Evolutionary conservation across 208 protist species (phyloP).

Genomic region (Crithidia thermophila): DNA sequence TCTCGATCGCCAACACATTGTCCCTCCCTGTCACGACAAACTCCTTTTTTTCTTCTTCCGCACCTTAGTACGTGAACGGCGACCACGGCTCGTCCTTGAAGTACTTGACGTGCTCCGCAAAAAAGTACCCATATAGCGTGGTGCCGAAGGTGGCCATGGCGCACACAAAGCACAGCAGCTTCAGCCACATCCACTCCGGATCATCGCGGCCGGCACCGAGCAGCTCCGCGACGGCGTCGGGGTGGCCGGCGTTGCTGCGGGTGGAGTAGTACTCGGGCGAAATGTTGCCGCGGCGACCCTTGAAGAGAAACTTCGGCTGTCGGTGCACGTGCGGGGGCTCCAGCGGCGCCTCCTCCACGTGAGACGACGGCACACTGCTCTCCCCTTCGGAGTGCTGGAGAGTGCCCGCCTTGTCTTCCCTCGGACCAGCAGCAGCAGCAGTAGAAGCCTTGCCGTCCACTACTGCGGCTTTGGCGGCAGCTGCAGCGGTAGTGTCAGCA

Average conservation of each 20-base stretch:
- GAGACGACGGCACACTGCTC: background rate
- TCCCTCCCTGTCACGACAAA: too few relatives aligned
- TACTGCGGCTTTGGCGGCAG: background rate
- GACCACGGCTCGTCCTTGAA: constrained; percentile 92
- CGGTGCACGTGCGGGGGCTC: background rate
- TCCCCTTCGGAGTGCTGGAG: constrained; percentile 11
- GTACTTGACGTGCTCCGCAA: constrained; percentile 76
- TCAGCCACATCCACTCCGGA: constrained; percentile 85
- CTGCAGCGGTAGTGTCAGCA: background rate
- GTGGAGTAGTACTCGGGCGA: constrained; percentile 61
- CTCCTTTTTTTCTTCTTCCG: background rate
- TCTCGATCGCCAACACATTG: too few relatives aligned
- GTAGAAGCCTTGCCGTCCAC: background rate
- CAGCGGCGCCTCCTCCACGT: background rate
- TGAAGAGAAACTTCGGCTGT: constrained; percentile 42
- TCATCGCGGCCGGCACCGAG: constrained; percentile 60
- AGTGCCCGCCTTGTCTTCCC: background rate
- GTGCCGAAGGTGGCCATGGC: constrained; percentile 70
- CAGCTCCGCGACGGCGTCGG: constrained; percentile 57
- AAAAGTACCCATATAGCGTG: constrained; percentile 71
- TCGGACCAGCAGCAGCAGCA: background rate
- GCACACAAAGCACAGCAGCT: constrained; percentile 82
- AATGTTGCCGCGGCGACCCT: constrained; percentile 47
- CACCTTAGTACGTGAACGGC: constrained; percentile 33
- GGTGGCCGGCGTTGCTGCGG: constrained; percentile 54